phyloP scores from a whole-genome alignment of 495 filamentous ascomycete species.

The Trichodelitschia bisporula region DNA sequence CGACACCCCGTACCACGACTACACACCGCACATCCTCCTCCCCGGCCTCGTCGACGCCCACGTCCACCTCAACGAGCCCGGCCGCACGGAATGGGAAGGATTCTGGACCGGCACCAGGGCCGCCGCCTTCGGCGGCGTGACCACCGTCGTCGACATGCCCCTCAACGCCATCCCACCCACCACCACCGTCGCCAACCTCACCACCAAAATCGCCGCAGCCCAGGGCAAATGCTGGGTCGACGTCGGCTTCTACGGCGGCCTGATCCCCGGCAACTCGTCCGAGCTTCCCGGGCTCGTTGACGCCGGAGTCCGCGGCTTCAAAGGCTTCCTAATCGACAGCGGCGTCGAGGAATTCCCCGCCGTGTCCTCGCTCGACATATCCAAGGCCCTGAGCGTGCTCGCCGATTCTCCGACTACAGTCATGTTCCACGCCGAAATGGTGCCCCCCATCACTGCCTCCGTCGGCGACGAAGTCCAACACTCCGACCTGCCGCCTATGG shows the following conservation, averaged over 20 bases:
- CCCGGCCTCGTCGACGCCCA: slow-evolving; percentile 92
- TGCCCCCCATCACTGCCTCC: slow-evolving; percentile 62
- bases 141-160: slow-evolving; percentile 97
- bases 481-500: slow-evolving; percentile 40
- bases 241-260: slow-evolving; percentile 91
- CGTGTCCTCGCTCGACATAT: slow-evolving; percentile 55
- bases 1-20: slow-evolving; percentile 51
- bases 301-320: slow-evolving; percentile 81
- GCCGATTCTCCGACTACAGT: slow-evolving; percentile 58
- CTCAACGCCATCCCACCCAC: slow-evolving; percentile 93
- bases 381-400: slow-evolving; percentile 52
- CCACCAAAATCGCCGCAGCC: slow-evolving; percentile 68
- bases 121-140: slow-evolving; percentile 88
- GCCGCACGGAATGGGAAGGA: slow-evolving; percentile 95
- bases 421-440: slow-evolving; percentile 99
- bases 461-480: slow-evolving; percentile 55
- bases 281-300: slow-evolving; percentile 63
- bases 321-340: slow-evolving; percentile 92
- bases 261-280: slow-evolving; percentile 69
- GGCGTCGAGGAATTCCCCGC: slow-evolving; percentile 93
- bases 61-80: slow-evolving; percentile 94
- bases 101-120: slow-evolving; percentile 86
- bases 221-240: slow-evolving; percentile 91
- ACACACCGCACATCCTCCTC: slow-evolving; percentile 67
- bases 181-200: slow-evolving; percentile 60